A percentile compares a stretch with the other conserved stretches of the same genome.
These are phyloP conservation scores for Pleurotus giganteus DNA, from an alignment of 768 basidiomycete genomes.

Conservation along the genomic window DNA sequence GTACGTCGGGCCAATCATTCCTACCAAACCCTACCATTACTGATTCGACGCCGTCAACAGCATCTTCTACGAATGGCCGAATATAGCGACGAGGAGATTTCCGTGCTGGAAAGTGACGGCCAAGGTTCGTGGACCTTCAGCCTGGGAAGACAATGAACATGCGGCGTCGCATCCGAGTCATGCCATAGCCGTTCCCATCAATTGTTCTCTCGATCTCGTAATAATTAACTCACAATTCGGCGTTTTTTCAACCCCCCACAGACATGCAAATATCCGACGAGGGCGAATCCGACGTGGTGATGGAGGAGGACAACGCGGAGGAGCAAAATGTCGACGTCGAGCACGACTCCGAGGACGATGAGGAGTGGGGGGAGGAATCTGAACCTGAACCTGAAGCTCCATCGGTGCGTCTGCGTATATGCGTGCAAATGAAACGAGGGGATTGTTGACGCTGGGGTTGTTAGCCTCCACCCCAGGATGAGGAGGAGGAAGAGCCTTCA, in stretches of 20 bases:
- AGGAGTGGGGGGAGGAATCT: constrained; percentile 32
- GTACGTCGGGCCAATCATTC: no score
- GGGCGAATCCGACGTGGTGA: constrained; percentile 28
- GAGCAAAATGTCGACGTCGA: constrained; percentile 32
- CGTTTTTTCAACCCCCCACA: no score
- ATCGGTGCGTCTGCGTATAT: constrained; percentile 17
- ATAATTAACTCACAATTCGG: constrained; percentile 12
- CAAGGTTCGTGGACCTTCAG: background rate
- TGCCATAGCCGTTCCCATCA: background rate
- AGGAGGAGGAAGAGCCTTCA: constrained; percentile 25
- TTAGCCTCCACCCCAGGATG: constrained; percentile 12
- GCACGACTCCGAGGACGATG: constrained; percentile 38
- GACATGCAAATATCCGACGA: constrained; percentile 27
- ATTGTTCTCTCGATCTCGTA: background rate
- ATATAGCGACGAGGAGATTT: background rate
- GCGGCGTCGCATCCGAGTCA: no score
- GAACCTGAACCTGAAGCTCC: constrained; percentile 24
- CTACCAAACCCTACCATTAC: no score
- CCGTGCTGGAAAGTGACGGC: background rate
- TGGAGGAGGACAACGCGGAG: constrained; percentile 15
- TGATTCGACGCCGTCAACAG: no score
- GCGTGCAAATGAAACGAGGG: no score
- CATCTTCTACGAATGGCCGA: no score
- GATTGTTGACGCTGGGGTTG: constrained; percentile 34
- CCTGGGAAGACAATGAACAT: background rate